Evolutionary conservation across 108 stramenopile species (phyloP).

Genomic region (Halocafeteria seosinensis): DNA sequence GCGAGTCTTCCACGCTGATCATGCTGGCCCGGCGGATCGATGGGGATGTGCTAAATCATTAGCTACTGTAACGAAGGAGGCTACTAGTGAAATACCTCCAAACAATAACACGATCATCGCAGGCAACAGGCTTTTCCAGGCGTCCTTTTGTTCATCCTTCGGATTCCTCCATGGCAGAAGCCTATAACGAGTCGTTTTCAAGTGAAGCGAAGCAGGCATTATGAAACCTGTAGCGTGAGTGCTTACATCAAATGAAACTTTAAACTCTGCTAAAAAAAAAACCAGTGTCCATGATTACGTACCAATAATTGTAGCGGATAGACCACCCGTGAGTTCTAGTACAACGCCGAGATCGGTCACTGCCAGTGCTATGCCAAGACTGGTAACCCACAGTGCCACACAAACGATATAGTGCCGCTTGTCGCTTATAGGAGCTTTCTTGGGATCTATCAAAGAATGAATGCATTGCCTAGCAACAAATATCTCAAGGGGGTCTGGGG

Average conservation of each 20-base stretch:
- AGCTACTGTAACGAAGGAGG: too few species aligned
- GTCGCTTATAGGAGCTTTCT: not conserved
- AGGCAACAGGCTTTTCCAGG: too few species aligned
- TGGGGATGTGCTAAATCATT: too few species aligned
- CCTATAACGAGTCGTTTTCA: not conserved
- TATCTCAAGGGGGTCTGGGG: conserved; percentile 13
- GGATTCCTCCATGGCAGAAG: not conserved
- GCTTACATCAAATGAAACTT: too few species aligned
- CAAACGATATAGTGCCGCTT: not conserved
- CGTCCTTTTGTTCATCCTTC: too few species aligned
- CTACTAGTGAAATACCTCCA: too few species aligned
- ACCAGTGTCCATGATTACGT: too few species aligned
- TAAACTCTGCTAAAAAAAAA: too few species aligned
- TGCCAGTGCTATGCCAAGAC: not conserved
- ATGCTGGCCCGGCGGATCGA: too few species aligned
- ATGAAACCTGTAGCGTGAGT: too few species aligned
- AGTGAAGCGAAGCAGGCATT: not conserved
- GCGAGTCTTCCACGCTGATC: too few species aligned
- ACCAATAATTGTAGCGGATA: not conserved
- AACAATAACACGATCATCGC: too few species aligned
- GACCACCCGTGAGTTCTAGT: not conserved
- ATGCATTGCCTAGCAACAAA: conserved; percentile 15
- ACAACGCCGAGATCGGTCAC: not conserved
- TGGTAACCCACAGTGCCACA: not conserved
- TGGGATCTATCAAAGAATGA: not conserved